Conservation (phyloP, 2,329 filamentous ascomycete species). For the Emmonsia crescens region DNA sequence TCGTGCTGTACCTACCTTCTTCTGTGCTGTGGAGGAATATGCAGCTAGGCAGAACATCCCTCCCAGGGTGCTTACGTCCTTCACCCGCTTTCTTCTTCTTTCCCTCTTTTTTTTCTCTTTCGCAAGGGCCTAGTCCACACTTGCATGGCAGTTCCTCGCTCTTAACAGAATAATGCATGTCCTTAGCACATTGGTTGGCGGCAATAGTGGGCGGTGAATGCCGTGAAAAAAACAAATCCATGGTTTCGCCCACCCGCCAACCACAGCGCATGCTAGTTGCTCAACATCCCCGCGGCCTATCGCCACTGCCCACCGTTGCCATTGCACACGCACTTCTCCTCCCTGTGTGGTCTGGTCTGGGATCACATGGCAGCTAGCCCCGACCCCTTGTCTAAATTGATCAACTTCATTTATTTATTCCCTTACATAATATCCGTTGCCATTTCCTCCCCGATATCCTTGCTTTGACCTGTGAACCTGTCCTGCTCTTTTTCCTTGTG, state of each 20-base stretch:
- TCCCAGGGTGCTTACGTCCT: not conserved
- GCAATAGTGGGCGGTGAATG: constrained; percentile 1
- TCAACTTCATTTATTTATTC: not conserved
- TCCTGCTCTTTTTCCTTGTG: not conserved
- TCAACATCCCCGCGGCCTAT: not conserved
- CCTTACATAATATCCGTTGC: not conserved
- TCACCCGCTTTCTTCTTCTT: not conserved
- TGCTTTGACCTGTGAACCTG: not conserved
- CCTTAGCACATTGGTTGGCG: not conserved
- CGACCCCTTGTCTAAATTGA: not conserved
- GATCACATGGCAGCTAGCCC: not conserved
- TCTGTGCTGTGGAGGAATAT: not conserved
- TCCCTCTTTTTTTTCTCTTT: not conserved
- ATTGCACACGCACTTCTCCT: not conserved
- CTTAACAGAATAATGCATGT: not conserved
- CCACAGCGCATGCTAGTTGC: not conserved
- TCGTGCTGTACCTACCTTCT: not conserved
- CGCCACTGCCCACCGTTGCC: not conserved
- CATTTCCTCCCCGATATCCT: not conserved
- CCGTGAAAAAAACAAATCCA: not conserved
- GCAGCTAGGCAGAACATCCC: not conserved
- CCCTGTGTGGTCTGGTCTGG: not conserved
- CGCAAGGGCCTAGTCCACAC: not conserved
- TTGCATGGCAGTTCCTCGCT: not conserved
- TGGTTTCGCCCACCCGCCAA: not conserved